These are phyloP conservation scores for Thermochaetoides thermophila DNA, from an alignment of 495 filamentous ascomycete species.

Conservation along the genomic window DNA sequence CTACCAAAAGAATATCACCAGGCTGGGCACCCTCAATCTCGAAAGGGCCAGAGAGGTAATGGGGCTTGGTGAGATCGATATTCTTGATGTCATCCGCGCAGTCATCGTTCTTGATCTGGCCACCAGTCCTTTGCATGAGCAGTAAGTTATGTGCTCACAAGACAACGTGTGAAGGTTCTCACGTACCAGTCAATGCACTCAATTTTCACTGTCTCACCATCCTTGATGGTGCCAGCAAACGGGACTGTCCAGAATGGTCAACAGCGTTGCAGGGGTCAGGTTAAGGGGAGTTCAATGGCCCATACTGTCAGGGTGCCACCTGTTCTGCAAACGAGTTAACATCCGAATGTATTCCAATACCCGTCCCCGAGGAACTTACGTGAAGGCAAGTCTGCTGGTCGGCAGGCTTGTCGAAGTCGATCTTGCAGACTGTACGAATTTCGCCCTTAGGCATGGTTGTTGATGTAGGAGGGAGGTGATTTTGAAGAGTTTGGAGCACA, in stretches of 20 bases:
- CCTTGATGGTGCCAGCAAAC: constrained; percentile 55
- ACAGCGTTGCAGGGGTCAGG: no score
- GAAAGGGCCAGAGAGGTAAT: constrained; percentile 86
- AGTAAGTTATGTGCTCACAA: no score
- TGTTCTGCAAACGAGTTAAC: constrained; percentile 40
- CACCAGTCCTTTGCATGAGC: constrained; percentile 44
- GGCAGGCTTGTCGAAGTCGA: constrained; percentile 66
- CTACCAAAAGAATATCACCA: constrained; percentile 74
- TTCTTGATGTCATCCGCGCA: constrained; percentile 76
- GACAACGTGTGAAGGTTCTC: no score
- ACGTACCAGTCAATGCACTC: constrained; percentile 74
- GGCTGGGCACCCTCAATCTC: constrained; percentile 77
- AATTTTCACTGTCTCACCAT: constrained; percentile 85
- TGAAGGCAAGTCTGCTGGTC: constrained; percentile 60
- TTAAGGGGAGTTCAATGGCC: no score
- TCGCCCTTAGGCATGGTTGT: constrained; percentile 16
- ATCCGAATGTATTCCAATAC: neutral
- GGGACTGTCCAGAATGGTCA: no score
- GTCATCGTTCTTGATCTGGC: constrained; percentile 82
- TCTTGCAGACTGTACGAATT: constrained; percentile 62
- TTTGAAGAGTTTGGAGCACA: neutral
- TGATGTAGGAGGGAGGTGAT: no score
- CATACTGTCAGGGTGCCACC: constrained; percentile 88
- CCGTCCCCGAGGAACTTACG: constrained; percentile 32
- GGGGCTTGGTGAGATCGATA: constrained; percentile 69